These are phyloP conservation scores for Pleurotus sapidus DNA, from an alignment of 768 basidiomycete species.

Conservation along the genomic window DNA sequence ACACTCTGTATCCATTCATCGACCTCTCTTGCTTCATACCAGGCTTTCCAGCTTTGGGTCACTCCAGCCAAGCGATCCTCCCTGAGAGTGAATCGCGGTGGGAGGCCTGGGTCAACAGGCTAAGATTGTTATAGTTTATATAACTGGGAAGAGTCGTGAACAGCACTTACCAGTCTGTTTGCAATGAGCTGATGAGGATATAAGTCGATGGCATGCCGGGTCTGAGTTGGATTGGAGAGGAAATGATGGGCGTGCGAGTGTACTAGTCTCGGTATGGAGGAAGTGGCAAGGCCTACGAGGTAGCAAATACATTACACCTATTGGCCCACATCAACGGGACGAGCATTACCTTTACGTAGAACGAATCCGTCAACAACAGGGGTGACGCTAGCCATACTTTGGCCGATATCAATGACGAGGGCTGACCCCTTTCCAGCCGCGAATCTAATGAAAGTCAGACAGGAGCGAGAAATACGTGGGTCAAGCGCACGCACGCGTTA, in stretches of 20 bases:
- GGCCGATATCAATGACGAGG: conserved; percentile 91
- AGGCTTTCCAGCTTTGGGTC: conserved; percentile 77
- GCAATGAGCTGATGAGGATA: conserved; percentile 87
- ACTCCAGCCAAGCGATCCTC: conserved; percentile 72
- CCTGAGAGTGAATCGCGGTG: conserved; percentile 67
- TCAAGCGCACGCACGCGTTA: conserved; percentile 65
- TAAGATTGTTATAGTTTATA: conserved; percentile 25
- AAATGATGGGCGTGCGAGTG: conserved; percentile 75
- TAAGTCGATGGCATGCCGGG: conserved; percentile 62
- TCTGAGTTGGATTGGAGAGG: conserved; percentile 45
- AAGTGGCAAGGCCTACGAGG: conserved; percentile 68
- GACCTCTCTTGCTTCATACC: conserved; percentile 79
- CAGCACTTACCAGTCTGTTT: conserved; percentile 58
- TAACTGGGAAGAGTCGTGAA: conserved; percentile 1
- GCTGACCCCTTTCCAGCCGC: conserved; percentile 98
- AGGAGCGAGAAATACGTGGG: background rate
- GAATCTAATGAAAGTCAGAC: conserved; percentile 52
- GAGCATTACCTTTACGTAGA: conserved; percentile 77
- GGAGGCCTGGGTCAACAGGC: conserved; percentile 69
- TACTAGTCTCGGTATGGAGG: conserved; percentile 75
- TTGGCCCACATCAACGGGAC: background rate
- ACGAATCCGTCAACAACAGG: conserved; percentile 98
- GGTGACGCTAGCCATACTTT: conserved; percentile 85
- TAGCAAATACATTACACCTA: background rate
- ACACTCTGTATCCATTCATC: conserved; percentile 94